A percentile compares a stretch with the other conserved stretches of the same genome.
These are phyloP conservation scores for Priceomyces melissophilus DNA, from an alignment of 805 yeast species.

Conservation along the genomic window DNA sequence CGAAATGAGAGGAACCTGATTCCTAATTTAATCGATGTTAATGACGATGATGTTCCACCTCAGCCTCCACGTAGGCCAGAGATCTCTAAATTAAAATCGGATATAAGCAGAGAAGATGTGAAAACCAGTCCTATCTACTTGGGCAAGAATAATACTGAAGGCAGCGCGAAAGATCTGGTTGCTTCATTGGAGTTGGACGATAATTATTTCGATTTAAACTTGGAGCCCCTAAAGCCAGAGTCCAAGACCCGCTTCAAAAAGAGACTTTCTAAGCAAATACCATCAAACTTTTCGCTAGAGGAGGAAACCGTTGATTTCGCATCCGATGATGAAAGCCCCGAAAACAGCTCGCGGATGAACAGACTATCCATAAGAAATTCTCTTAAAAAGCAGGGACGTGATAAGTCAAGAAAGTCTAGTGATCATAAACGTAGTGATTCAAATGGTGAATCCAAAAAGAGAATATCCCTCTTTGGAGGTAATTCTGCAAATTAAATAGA, in stretches of 20 bases:
- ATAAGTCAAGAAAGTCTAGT: conserved; percentile 24
- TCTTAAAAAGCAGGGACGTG: conserved; percentile 18
- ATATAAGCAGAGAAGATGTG: not conserved
- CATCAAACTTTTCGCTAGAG: conserved; percentile 30
- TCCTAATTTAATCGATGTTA: conserved; percentile 34
- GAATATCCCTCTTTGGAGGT: conserved; percentile 17
- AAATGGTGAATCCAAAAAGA: conserved; percentile 15
- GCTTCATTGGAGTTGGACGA: conserved; percentile 3
- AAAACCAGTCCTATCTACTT: not conserved
- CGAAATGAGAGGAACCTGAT: conserved; percentile 6
- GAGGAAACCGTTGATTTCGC: conserved; percentile 46
- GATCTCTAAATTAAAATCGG: conserved; percentile 5
- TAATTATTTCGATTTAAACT: conserved; percentile 23
- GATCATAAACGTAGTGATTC: conserved; percentile 31
- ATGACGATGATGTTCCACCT: conserved; percentile 26
- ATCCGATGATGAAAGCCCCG: conserved; percentile 43
- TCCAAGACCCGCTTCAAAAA: conserved; percentile 31
- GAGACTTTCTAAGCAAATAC: conserved; percentile 26
- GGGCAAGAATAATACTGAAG: too few relatives aligned
- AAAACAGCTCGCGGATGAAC: conserved; percentile 33
- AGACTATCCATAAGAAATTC: conserved; percentile 39
- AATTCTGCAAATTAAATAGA: not conserved
- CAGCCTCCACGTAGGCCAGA: conserved; percentile 13
- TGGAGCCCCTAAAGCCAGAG: conserved; percentile 11
- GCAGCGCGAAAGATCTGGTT: not conserved